Percentiles rank a stretch among this genome's conserved stretches.
Conservation (phyloP, 352 stramenopile genomes). For the Albugo candida region DNA sequence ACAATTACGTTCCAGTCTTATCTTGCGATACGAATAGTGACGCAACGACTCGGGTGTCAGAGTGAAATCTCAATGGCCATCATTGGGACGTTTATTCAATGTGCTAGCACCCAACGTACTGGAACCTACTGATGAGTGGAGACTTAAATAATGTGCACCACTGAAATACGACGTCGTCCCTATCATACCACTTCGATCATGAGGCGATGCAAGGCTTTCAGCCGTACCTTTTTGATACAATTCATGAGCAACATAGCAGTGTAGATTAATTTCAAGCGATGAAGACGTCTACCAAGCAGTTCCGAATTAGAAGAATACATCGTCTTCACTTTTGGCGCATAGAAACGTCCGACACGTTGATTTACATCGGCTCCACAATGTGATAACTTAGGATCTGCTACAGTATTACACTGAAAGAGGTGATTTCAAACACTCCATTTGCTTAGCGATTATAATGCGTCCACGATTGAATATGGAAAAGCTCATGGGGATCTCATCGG, state of each 20-base stretch:
- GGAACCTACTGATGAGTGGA: slow-evolving; percentile 63
- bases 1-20: slow-evolving; percentile 70
- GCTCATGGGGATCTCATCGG: slow-evolving; percentile 63
- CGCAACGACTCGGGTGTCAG: slow-evolving; percentile 10
- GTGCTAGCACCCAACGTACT: slow-evolving; percentile 68
- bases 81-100: slow-evolving; percentile 72
- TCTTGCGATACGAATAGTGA: neutral
- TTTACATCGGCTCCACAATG: slow-evolving; percentile 42
- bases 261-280: neutral
- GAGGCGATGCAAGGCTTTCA: slow-evolving; percentile 76
- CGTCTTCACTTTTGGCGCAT: slow-evolving; percentile 42
- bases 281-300: slow-evolving; percentile 11
- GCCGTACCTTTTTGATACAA: slow-evolving; percentile 58
- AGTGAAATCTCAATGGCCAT: slow-evolving; percentile 61
- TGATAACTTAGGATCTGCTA: slow-evolving; percentile 66
- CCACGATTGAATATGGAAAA: slow-evolving; percentile 60
- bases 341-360: slow-evolving; percentile 57
- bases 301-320: slow-evolving; percentile 6
- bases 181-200: slow-evolving; percentile 67
- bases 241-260: slow-evolving; percentile 1
- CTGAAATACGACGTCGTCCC: slow-evolving; percentile 45
- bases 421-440: slow-evolving; percentile 68
- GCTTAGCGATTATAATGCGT: slow-evolving; percentile 48
- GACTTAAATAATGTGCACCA: slow-evolving; percentile 6
- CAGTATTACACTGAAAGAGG: slow-evolving; percentile 75